phyloP scores from a whole-genome alignment of 2,329 filamentous ascomycete genomes.

The Sphaerulina vaccinii region DNA sequence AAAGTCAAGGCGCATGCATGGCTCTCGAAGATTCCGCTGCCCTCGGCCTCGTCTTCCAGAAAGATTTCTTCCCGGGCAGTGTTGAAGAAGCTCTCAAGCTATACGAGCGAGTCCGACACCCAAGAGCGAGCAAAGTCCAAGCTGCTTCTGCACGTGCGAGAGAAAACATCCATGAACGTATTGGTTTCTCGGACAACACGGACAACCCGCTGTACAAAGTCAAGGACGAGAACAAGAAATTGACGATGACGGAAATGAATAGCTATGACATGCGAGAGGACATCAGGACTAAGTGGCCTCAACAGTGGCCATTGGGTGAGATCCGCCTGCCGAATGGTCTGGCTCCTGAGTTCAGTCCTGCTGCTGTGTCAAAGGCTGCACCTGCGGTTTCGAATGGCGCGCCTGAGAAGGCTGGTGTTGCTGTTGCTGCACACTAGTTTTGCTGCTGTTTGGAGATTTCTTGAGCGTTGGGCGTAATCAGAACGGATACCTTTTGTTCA shows the following conservation, averaged over 20 bases:
- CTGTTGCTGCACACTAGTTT: conserved; percentile 7
- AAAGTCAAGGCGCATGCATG: conserved; percentile 68
- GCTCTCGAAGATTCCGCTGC: conserved; percentile 66
- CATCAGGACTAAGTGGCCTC: conserved; percentile 26
- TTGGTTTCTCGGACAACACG: conserved; percentile 63
- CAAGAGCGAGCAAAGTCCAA: conserved; percentile 41
- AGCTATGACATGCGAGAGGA: conserved; percentile 44
- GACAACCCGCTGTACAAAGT: conserved; percentile 59
- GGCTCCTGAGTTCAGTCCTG: background rate
- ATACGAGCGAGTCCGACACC: conserved; percentile 40
- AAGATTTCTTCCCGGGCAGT: conserved; percentile 43
- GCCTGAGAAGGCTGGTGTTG: background rate
- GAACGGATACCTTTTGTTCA: background rate
- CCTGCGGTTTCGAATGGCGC: no score
- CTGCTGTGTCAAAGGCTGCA: no score
- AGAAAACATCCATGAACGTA: conserved; percentile 42
- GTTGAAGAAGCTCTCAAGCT: conserved; percentile 36
- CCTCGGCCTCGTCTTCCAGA: conserved; percentile 60
- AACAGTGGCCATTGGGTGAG: conserved; percentile 15
- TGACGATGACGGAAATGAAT: conserved; percentile 71
- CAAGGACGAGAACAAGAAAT: conserved; percentile 58
- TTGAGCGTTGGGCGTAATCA: conserved; percentile 7
- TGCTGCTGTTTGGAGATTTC: background rate
- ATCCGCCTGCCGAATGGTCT: conserved; percentile 13
- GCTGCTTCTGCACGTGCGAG: conserved; percentile 37